These are phyloP conservation scores for Dioscorea zingiberensis DNA, from an alignment of 106 monocot genomes.

Conservation along the genomic window DNA sequence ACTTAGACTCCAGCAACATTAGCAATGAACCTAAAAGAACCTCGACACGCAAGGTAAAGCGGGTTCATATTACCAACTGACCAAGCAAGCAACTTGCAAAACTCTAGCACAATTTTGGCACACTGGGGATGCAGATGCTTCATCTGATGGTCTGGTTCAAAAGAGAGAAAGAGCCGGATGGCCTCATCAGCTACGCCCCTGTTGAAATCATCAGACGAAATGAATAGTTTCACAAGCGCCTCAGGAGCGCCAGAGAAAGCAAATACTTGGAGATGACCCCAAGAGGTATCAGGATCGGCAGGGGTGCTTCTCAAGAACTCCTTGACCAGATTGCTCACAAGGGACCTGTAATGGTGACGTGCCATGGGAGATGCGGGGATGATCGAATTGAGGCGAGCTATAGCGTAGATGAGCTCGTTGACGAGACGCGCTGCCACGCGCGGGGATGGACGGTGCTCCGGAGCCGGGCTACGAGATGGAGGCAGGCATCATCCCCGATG, in stretches of 20 bases:
- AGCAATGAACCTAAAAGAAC: conserved; percentile 27
- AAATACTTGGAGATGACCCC: conserved; percentile 46
- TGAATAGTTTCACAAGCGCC: conserved; percentile 54
- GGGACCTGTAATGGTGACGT: neutral
- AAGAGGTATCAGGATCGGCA: neutral
- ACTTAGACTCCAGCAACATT: conserved; percentile 9
- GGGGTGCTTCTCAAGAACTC: conserved; percentile 37
- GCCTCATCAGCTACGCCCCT: conserved; percentile 16
- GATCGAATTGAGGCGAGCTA: neutral
- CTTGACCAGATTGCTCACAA: conserved; percentile 26
- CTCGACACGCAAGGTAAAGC: conserved; percentile 51
- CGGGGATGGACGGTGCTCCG: conserved; percentile 40
- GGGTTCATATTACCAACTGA: conserved; percentile 30
- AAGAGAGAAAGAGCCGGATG: conserved; percentile 33
- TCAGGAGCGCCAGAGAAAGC: conserved; percentile 33
- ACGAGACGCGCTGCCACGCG: conserved; percentile 48
- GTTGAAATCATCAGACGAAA: neutral
- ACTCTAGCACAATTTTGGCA: conserved; percentile 44
- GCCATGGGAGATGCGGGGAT: neutral
- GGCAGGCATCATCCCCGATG: conserved; percentile 32
- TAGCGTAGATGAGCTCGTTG: conserved; percentile 27
- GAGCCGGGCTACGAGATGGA: conserved; percentile 50
- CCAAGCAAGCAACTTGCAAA: conserved; percentile 41
- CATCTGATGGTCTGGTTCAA: conserved; percentile 6
- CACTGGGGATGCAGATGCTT: conserved; percentile 15